Evolutionary conservation across 257 asterid species (phyloP).

Genomic region (Solanum clarkiae): DNA sequence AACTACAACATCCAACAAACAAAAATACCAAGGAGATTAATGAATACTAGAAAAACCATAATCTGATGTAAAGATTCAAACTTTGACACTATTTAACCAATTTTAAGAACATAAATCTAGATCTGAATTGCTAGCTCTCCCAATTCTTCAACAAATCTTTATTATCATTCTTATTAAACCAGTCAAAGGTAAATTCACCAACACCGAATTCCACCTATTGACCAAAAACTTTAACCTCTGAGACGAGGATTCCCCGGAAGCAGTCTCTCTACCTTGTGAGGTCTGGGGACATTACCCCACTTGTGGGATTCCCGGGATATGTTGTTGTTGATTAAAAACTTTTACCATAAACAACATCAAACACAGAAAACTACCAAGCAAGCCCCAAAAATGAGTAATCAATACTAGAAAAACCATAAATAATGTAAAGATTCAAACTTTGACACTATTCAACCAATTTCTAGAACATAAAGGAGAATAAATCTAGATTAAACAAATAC

Average conservation of each 20-base stretch:
- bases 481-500: not conserved
- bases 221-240: not conserved
- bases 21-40: too few species aligned
- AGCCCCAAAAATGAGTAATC: not conserved
- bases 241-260: too few species aligned
- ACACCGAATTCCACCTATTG: not conserved
- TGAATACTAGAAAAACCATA: too few species aligned
- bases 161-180: not conserved
- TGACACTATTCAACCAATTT: not conserved
- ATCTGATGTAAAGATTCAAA: not conserved
- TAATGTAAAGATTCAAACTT: not conserved
- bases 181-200: not conserved
- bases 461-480: not conserved
- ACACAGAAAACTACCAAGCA: not conserved
- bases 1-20: too few species aligned
- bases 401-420: not conserved
- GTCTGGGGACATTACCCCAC: too few species aligned
- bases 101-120: not conserved
- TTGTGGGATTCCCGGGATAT: too few species aligned
- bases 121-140: too few species aligned
- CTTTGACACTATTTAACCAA: not conserved
- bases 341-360: not conserved
- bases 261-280: too few species aligned
- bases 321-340: not conserved
- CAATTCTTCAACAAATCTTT: not conserved